phyloP scores from a whole-genome alignment of 306 rosid species.

The Vigna nakashimae region DNA sequence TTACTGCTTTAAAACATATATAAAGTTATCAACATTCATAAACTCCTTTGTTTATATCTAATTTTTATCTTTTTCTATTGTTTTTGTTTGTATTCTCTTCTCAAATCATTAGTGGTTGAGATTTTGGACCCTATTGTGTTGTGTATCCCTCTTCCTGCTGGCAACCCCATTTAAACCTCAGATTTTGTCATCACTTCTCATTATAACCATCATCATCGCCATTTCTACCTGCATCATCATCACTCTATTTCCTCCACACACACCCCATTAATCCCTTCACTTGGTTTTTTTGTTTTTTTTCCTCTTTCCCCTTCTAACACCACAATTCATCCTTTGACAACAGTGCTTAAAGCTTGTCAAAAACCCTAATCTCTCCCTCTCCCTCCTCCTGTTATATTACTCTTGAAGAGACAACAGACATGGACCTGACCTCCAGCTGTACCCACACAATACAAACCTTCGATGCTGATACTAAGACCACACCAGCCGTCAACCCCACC shows the following conservation, averaged over 20 bases:
- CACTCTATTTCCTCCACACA: slow-evolving; percentile 30
- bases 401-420: slow-evolving; percentile 42
- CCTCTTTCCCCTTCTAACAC: slow-evolving; percentile 32
- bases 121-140: slow-evolving; percentile 45
- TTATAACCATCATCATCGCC: slow-evolving; percentile 55
- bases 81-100: slow-evolving; percentile 35
- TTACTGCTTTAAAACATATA: too few species aligned
- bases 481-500: slow-evolving; percentile 58
- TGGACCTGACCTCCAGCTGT: slow-evolving; percentile 54
- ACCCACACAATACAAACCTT: slow-evolving; percentile 6
- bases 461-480: slow-evolving; percentile 56
- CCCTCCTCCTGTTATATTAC: slow-evolving; percentile 21
- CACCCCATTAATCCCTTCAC: slow-evolving; percentile 34
- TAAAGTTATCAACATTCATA: not conserved
- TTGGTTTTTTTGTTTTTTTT: not conserved
- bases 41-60: not conserved
- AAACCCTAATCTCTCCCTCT: slow-evolving; percentile 55
- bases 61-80: not conserved
- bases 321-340: slow-evolving; percentile 17
- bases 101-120: slow-evolving; percentile 55
- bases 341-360: slow-evolving; percentile 33
- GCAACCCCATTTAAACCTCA: slow-evolving; percentile 53
- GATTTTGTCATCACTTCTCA: slow-evolving; percentile 57
- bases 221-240: slow-evolving; percentile 35
- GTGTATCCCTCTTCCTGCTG: slow-evolving; percentile 49